Percentiles rank a stretch among this genome's conserved stretches.
Evolutionary conservation across 2,329 filamentous ascomycete species (phyloP).

Genomic region (Hymenoscyphus linearis): DNA sequence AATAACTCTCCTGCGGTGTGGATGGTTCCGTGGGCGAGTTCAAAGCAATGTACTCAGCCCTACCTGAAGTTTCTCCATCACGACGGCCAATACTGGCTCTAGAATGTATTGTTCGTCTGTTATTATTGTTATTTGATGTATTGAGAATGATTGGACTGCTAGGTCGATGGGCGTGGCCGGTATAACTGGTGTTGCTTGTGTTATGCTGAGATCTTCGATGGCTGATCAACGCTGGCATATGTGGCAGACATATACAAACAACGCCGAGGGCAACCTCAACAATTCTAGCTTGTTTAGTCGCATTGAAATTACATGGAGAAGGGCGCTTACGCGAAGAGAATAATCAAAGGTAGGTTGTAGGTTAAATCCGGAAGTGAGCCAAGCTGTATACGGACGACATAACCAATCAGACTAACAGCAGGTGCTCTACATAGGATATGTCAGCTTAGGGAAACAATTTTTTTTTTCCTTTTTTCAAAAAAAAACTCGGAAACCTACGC

Average conservation of each 20-base stretch:
- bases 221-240: background rate
- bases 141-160: background rate
- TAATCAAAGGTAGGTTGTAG: background rate
- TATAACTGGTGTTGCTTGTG: background rate
- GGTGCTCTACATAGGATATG: background rate
- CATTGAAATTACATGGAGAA: background rate
- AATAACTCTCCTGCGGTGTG: background rate
- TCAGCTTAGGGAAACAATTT: background rate
- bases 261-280: background rate
- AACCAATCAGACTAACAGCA: background rate
- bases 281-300: background rate
- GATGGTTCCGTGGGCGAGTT: background rate
- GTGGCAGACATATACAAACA: background rate
- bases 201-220: background rate
- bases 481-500: background rate
- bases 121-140: background rate
- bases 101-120: background rate
- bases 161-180: background rate
- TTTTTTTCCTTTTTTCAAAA: too few species aligned
- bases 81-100: background rate
- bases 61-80: background rate
- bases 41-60: background rate
- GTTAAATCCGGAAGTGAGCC: background rate
- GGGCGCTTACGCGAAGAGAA: background rate
- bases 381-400: background rate